Conservation (phyloP, 768 basidiomycete genomes). For the Lepiota brunneoincarnata region DNA sequence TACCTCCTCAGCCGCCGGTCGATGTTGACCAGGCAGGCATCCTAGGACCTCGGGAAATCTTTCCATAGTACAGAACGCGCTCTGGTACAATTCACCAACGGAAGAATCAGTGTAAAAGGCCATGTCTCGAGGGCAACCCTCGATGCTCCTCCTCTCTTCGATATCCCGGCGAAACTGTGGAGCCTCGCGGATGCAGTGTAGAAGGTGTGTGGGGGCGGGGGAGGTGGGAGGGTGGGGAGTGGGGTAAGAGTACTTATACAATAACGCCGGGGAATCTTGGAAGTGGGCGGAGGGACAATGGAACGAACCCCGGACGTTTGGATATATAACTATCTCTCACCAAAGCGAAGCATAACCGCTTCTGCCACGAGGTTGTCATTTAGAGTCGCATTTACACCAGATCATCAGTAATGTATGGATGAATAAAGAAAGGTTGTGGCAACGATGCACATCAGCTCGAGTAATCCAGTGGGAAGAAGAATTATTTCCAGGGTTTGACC, state of each 20-base stretch:
- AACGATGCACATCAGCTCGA: background rate
- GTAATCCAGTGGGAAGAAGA: background rate
- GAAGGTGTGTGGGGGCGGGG: too few relatives aligned
- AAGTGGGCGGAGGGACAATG: background rate
- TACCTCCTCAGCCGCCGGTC: background rate
- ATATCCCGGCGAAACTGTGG: background rate
- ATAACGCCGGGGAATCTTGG: background rate
- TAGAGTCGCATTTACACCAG: slow-evolving; percentile 10
- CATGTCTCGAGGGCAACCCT: background rate
- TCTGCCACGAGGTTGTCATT: slow-evolving; percentile 12
- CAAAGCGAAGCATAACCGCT: slow-evolving; percentile 8
- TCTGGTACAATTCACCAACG: too few relatives aligned
- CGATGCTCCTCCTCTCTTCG: background rate
- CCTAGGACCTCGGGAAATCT: too few relatives aligned
- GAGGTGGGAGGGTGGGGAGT: too few relatives aligned
- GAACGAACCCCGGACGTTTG: background rate
- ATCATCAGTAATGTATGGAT: slow-evolving; percentile 4
- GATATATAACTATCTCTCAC: slow-evolving; percentile 2
- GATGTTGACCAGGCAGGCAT: too few relatives aligned
- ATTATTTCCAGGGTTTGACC: background rate
- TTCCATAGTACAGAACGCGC: too few relatives aligned
- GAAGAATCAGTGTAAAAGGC: too few relatives aligned
- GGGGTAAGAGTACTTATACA: background rate
- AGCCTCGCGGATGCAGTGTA: too few relatives aligned
- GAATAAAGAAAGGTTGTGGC: background rate